These are phyloP conservation scores for Macrocybe gigantea DNA, from an alignment of 768 basidiomycete genomes.

Conservation along the genomic window DNA sequence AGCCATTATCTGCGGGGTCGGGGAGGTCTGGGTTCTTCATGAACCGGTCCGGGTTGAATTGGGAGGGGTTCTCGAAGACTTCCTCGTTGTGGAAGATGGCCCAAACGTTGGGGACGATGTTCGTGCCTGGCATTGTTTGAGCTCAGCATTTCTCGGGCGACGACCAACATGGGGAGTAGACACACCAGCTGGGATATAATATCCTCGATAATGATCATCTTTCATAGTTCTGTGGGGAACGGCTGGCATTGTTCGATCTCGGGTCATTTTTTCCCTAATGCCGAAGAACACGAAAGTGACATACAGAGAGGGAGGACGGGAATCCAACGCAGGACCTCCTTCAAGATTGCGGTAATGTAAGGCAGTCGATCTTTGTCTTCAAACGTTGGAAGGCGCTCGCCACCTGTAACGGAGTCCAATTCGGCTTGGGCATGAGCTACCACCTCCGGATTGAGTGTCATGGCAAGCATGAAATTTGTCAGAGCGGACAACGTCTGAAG, in stretches of 20 bases:
- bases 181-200: background rate
- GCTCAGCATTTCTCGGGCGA: background rate
- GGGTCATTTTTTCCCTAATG: background rate
- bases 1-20: too few relatives aligned
- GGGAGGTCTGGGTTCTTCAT: background rate
- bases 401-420: conserved; percentile 7
- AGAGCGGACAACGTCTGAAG: background rate
- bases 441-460: background rate
- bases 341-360: conserved; percentile 14
- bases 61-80: background rate
- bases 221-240: background rate
- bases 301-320: background rate
- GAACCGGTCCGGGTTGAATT: background rate
- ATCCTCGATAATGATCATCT: background rate
- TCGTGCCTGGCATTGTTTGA: background rate
- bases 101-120: background rate
- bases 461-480: background rate
- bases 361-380: conserved; percentile 13
- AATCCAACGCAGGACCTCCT: conserved; percentile 11
- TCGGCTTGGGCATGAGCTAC: conserved; percentile 8
- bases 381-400: conserved; percentile 13
- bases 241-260: background rate
- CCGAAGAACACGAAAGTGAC: background rate
- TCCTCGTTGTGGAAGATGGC: background rate
- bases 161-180: background rate